These are phyloP conservation scores for Thelonectria rubi DNA, from an alignment of 2,329 filamentous ascomycete species.

Conservation along the genomic window DNA sequence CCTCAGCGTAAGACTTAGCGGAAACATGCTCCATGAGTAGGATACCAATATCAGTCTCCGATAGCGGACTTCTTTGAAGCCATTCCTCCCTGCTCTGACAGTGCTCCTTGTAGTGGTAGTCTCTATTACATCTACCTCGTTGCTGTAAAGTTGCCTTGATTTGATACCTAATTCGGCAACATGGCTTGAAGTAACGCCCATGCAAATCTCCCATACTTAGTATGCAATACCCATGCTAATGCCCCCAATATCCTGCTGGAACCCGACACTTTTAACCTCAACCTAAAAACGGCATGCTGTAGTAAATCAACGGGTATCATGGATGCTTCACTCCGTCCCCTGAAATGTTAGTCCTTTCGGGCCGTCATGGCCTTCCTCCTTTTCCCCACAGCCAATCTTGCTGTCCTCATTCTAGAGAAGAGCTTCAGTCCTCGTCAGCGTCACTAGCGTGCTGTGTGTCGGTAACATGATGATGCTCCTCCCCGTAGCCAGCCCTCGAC, in stretches of 20 bases:
- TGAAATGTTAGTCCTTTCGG: neutral
- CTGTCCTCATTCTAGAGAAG: neutral
- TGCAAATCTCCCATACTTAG: neutral
- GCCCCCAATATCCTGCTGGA: neutral
- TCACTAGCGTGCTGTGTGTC: neutral
- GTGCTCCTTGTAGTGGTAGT: no score
- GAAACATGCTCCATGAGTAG: neutral
- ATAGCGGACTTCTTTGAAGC: no score
- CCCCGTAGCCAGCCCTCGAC: conserved; percentile 19
- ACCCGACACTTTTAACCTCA: neutral
- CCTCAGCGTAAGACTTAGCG: no score
- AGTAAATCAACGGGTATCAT: conserved; percentile 1
- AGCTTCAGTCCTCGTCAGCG: neutral
- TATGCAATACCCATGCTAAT: neutral
- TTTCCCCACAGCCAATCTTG: neutral
- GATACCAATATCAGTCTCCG: neutral
- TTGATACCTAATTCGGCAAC: neutral
- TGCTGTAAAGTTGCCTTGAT: neutral
- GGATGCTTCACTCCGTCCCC: neutral
- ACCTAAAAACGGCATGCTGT: neutral
- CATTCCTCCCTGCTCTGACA: no score
- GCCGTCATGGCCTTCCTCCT: neutral
- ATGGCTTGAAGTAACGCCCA: neutral
- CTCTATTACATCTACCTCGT: no score
- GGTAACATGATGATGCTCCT: conserved; percentile 17